Evolutionary conservation across 176 grass and related monocot genomes (phyloP), one percentile per base, ranked within the genome.

Genomic region (Aegilops sharonensis): DNA sequence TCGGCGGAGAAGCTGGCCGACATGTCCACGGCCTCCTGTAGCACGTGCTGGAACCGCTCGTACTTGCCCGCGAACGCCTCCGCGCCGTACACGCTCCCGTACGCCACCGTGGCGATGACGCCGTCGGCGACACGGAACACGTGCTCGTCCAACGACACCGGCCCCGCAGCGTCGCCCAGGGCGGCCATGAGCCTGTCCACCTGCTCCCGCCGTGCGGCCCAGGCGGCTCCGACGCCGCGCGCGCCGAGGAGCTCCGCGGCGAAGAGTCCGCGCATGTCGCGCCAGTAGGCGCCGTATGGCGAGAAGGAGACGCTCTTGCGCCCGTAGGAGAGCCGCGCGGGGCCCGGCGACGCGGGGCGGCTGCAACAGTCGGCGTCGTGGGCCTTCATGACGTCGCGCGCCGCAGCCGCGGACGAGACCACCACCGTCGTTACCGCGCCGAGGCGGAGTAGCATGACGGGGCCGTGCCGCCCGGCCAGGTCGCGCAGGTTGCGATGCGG

Each of bases 241-340:
- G 8, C 2, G 83, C 87, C 88, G 3, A 94, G 76, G 9, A 97
- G 40, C 67, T 97, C 87, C 4, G 78, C 23, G 10, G 77, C 56
- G 80, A 87, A 79, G 54, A 94, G 56, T 83, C 84, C 90, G 27
- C 94, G 85, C 84, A 87, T 60, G 52, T 88, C 57, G 70, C 91
- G 87, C 89, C 91, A 87, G 54, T 88, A 79, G 5, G 60, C 69
- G 56, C 80, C 63, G 76, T 92, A 94, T 2, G 92, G 88, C 25
- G 88, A 7, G 82, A 87, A 95, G 5, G 47, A 62, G 9, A 92
- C 64, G 80, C 83, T 77, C 80, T 68, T 87, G 77, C 39, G 54
- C 3, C 9, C 80, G n/a, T 84, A 79, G 3, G 87, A 60, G 11
- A 94, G 75, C 27, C 69, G 76, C 27, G 5, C n/a, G 4, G 77